Evolutionary conservation across 495 filamentous ascomycete genomes (phyloP).

Genomic region (Jackrogersella multiformis): DNA sequence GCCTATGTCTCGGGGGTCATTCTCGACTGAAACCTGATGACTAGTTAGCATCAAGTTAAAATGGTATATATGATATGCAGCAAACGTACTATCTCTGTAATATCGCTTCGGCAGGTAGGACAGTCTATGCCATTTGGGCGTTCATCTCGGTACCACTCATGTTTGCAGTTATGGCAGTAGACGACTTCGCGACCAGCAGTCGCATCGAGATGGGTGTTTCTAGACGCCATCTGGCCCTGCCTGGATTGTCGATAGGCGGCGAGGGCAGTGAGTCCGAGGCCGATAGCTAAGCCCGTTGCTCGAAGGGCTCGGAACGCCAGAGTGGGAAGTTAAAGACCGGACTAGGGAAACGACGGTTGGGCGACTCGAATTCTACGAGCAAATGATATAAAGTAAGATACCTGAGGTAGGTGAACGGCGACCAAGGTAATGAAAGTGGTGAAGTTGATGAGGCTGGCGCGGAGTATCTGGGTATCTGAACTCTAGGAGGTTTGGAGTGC

Average conservation of each 20-base stretch:
- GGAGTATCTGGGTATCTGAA: slow-evolving; percentile 11
- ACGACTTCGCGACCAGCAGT: slow-evolving; percentile 69
- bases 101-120: slow-evolving; percentile 79
- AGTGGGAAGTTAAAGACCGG: slow-evolving; percentile 29
- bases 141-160: slow-evolving; percentile 80
- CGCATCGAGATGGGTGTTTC: slow-evolving; percentile 56
- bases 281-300: slow-evolving; percentile 57
- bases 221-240: slow-evolving; percentile 47
- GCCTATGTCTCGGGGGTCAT: slow-evolving; percentile 50
- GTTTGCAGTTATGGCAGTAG: slow-evolving; percentile 80
- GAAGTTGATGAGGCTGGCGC: slow-evolving; percentile 27
- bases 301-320: slow-evolving; percentile 60
- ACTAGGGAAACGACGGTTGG: background rate
- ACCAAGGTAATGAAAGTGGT: slow-evolving; percentile 12
- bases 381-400: background rate
- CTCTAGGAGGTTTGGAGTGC: slow-evolving; percentile 8
- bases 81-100: slow-evolving; percentile 80
- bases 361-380: background rate
- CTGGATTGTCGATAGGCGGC: slow-evolving; percentile 54
- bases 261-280: slow-evolving; percentile 60
- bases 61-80: background rate
- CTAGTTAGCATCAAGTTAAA: slow-evolving; percentile 5
- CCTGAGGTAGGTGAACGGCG: slow-evolving; percentile 1
- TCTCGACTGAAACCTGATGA: slow-evolving; percentile 49
- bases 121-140: slow-evolving; percentile 67